Evolutionary conservation across 345 rosid species (phyloP), one percentile per base, ranked within the genome.

Genomic region (Pistacia atlantica): DNA sequence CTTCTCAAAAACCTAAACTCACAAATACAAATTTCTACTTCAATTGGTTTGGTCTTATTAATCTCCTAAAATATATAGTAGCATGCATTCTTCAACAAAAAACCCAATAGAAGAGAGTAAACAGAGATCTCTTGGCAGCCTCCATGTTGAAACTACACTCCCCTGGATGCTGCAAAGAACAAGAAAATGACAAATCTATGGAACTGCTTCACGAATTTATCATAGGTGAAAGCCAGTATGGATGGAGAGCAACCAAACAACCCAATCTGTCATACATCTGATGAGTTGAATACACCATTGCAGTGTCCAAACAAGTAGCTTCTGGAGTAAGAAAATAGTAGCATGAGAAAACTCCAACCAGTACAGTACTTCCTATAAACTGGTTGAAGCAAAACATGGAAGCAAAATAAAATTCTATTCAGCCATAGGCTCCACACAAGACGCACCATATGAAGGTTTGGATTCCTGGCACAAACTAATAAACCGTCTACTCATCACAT

Each of bases 61-160:
- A 52, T 12, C 18, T 52, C 8, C 4, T 11, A 52, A 51, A 49
- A 46, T 46, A 46, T 46, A 49, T 2, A 52, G 17, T 14, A 14
- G 56, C 54, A 49, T 2, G 13, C 4, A 58, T 58, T 11, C 35
- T 60, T 25, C 35, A 33, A 18, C 42, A 35, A 33, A 63, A 35
- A 14, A 63, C 35, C 38, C 45, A 10, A 63, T 2, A 11, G 31
- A 12, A 28, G 14, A 18, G 35, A 17, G 7, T 17, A 18, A 38
- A 56, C 48, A 38, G 18, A 48, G 31, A 35, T 37, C 17, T 10
- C 57, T 17, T 54, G 57, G 63, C 74, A 37, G 74, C 74, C 64
- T 71, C 64, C 45, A 37, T 5, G 33, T 10, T 37, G 16, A 22
- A 35, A 71, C 61, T 35, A 71, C 25, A 35, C 5, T 51, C 4